Evolutionary conservation across 2,329 filamentous ascomycete genomes (phyloP).

Genomic region (Alternaria infectoria): DNA sequence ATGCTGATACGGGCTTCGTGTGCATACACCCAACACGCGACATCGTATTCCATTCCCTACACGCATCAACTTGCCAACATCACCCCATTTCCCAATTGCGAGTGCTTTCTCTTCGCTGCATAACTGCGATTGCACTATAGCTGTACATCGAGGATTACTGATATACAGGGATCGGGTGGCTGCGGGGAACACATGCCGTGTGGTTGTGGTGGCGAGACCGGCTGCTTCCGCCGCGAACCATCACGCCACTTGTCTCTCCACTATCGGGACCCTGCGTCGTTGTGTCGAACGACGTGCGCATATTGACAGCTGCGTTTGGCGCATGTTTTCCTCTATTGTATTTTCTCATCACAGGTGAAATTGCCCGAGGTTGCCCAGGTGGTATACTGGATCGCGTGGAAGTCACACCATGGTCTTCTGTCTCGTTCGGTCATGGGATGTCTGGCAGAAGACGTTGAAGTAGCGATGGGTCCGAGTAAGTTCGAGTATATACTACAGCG

Average conservation of each 20-base stretch:
- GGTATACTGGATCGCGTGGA: neutral
- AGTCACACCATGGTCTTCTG: neutral
- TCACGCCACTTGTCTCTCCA: conserved; percentile 18
- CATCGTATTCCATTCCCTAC: neutral
- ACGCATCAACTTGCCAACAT: neutral
- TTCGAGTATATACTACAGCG: too few species aligned
- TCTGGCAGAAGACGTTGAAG: neutral
- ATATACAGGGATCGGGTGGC: neutral
- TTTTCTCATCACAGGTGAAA: neutral
- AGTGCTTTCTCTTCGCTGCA: neutral
- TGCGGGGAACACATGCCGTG: neutral
- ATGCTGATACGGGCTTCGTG: too few species aligned
- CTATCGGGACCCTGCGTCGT: neutral
- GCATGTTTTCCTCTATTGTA: too few species aligned
- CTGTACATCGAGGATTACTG: neutral
- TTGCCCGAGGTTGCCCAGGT: neutral
- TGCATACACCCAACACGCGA: neutral
- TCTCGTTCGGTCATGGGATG: neutral
- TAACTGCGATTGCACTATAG: neutral
- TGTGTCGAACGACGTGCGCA: neutral
- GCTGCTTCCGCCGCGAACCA: conserved; percentile 1
- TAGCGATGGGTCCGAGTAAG: too few species aligned
- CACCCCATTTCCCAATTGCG: neutral
- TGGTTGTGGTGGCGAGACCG: conserved; percentile 1
- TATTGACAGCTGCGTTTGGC: neutral